Percentiles rank a stretch among this genome's conserved stretches.
Evolutionary conservation across 2,329 filamentous ascomycete genomes (phyloP).

Genomic region (Triangularia verruculosa): DNA sequence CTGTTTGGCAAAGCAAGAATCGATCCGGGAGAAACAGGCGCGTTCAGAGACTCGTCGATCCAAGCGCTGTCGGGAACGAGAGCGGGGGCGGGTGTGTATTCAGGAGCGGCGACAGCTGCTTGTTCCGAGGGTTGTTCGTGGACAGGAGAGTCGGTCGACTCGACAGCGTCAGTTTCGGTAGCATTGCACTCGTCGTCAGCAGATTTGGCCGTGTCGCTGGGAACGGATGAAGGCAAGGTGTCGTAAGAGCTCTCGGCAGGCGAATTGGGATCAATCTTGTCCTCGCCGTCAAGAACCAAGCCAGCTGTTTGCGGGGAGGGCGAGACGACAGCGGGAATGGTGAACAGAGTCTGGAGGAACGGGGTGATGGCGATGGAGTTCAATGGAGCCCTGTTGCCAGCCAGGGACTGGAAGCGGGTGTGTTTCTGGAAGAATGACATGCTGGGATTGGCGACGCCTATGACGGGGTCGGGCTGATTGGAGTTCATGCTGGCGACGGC

Average conservation of each 20-base stretch:
- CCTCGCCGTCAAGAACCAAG: background rate
- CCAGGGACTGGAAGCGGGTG: background rate
- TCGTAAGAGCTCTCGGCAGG: background rate
- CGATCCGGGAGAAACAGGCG: background rate
- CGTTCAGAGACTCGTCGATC: background rate
- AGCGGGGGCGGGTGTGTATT: background rate
- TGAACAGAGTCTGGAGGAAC: background rate
- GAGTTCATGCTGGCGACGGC: background rate
- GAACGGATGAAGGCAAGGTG: background rate
- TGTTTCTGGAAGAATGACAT: background rate
- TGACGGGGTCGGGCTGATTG: background rate
- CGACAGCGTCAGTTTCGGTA: background rate
- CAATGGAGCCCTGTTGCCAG: background rate
- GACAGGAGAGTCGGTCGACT: background rate
- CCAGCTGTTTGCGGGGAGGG: background rate
- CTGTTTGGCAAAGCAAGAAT: constrained; percentile 3
- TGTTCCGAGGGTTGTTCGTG: background rate
- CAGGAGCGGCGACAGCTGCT: background rate
- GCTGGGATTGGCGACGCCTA: background rate
- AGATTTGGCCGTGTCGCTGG: background rate
- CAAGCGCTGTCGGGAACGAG: background rate
- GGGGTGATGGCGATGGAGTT: background rate
- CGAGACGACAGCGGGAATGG: background rate
- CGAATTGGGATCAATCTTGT: background rate
- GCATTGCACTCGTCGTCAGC: background rate